Conservation (phyloP, 1,284 basidiomycete genomes). For the Heterobasidion parviporum region DNA sequence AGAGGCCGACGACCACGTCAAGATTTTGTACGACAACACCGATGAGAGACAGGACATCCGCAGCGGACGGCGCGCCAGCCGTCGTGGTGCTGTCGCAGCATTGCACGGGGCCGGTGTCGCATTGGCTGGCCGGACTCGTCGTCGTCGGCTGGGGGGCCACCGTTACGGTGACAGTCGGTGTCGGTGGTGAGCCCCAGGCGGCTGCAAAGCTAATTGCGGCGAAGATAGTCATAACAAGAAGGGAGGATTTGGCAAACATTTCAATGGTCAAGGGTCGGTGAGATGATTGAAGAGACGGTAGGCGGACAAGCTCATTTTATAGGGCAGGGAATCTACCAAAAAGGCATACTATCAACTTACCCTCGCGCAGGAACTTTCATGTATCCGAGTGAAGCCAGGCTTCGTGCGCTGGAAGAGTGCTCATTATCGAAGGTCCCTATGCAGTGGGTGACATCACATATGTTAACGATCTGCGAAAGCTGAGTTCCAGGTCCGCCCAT, state of each 20-base stretch:
- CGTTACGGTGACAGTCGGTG: neutral
- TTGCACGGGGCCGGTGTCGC: slow-evolving; percentile 20
- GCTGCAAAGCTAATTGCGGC: neutral
- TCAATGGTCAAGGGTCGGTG: too few relatives aligned
- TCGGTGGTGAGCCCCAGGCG: too few relatives aligned
- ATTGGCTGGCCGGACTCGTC: slow-evolving; percentile 10
- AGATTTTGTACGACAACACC: slow-evolving; percentile 14
- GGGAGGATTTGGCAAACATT: neutral
- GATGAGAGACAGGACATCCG: slow-evolving; percentile 12
- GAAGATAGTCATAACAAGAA: neutral
- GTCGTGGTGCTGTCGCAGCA: slow-evolving; percentile 17
- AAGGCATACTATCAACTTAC: too few relatives aligned
- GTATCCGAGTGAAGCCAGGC: too few relatives aligned
- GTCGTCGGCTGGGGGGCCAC: neutral
- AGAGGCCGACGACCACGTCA: slow-evolving; percentile 16
- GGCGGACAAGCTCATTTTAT: neutral
- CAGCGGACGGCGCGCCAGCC: neutral
- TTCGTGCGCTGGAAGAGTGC: too few relatives aligned
- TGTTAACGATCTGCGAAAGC: too few relatives aligned
- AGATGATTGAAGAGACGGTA: neutral
- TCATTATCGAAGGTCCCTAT: too few relatives aligned
- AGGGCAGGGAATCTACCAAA: too few relatives aligned
- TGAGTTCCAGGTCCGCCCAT: too few relatives aligned
- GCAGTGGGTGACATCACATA: too few relatives aligned
- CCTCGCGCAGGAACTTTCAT: too few relatives aligned